Percentiles rank a stretch among this genome's conserved stretches.
Conservation (phyloP, 345 rosid genomes). For the Eucalyptus marginata region DNA sequence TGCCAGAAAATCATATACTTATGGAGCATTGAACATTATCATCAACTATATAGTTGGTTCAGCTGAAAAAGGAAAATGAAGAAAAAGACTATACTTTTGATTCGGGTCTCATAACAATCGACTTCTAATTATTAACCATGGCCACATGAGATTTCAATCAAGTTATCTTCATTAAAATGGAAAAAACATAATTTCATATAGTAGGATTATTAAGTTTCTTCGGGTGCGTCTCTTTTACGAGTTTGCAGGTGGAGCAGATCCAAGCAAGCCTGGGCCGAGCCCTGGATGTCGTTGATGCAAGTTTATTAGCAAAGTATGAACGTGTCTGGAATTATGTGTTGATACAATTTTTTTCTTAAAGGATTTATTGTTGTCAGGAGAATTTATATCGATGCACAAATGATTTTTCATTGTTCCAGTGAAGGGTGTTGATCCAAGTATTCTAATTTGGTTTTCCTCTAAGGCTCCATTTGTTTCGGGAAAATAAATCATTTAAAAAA, state of each 20-base stretch:
- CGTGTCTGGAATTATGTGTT: background rate
- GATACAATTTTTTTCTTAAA: background rate
- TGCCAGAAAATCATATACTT: background rate
- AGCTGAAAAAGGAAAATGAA: too few relatives aligned
- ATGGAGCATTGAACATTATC: background rate
- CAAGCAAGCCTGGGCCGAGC: background rate
- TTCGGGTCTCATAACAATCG: too few relatives aligned
- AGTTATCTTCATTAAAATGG: too few relatives aligned
- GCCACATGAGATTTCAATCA: too few relatives aligned
- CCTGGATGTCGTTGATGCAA: background rate
- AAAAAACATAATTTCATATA: too few relatives aligned
- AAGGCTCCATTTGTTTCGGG: too few relatives aligned
- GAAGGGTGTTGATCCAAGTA: background rate
- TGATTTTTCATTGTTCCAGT: background rate
- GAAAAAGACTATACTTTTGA: too few relatives aligned
- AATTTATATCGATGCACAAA: background rate
- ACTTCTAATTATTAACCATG: too few relatives aligned
- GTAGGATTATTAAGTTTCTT: background rate
- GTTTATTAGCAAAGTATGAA: background rate
- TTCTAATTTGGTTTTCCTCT: background rate
- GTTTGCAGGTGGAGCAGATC: background rate
- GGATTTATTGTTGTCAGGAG: background rate
- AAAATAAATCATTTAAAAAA: too few relatives aligned
- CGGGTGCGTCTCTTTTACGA: background rate
- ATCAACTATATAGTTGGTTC: too few relatives aligned